Evolutionary conservation across 495 filamentous ascomycete genomes (phyloP), one percentile per base, ranked within the genome.

Genomic region (Aspergillus panamensis): DNA sequence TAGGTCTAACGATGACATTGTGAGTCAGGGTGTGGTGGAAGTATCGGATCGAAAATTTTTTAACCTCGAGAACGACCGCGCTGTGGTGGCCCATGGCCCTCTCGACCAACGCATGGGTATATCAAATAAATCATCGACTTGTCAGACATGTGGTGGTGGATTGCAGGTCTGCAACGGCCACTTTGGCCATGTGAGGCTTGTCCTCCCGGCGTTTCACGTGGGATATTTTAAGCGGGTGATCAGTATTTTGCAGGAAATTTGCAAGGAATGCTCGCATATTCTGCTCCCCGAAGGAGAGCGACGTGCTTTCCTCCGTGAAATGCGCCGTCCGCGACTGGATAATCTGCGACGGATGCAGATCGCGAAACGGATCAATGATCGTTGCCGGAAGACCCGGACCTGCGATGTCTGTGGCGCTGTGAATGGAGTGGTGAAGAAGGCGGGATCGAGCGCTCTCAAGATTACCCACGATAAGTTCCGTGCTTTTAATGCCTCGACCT

Each of bases 201-300:
- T 92, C 8, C 79, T 98, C 10, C 94, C 94, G 6, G 88, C 88
- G 29, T 96, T 97, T 63, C 94, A 97, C 66, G 89, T 97, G 60
- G 94, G 94, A 55, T 98, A 96, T 65, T 86, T 97, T 65, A 92
- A 89, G 65, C 87, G 92, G 60, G 90, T 93, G 42, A 90, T 95
- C 57, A 82, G 84, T 16, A 91, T 96, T 44, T 78, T 97, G 33
- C 90, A 96, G 66, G 87, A 91, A 60, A 92, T 98, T 61, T 98
- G 94, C 84, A 98, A 98, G 69, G 62, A 70, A 63, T 77, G 67
- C 33, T 75, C 89, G 3, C 82, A 80, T 50, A 85, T 96, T 31
- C 77, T 98, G 19, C 79, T 98, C 21, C 81, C 84, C 9, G 92
- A 96, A 62, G 73, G 78, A 6, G 88, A 95, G 45, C 79, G 87